Conservation (phyloP, 1,284 basidiomycete species). For the Cryptococcus jaspeensis region DNA sequence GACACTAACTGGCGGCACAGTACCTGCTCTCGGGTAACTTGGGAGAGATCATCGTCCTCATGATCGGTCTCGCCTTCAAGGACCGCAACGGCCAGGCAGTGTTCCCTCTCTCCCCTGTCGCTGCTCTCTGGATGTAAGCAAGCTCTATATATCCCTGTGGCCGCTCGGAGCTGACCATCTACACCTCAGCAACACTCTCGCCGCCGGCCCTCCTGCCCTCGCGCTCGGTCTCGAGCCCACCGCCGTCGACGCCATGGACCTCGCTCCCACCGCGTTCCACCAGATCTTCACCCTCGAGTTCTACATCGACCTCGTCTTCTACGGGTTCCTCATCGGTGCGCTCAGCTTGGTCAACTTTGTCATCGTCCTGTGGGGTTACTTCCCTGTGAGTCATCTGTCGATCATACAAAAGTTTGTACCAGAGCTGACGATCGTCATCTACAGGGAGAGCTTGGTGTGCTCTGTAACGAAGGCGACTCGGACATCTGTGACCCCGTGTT, state of each 20-base stretch:
- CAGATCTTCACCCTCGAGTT: conserved; percentile 58
- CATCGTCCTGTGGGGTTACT: conserved; percentile 59
- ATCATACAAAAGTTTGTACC: not conserved
- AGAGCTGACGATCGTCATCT: conserved; percentile 2
- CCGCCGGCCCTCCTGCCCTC: conserved; percentile 60
- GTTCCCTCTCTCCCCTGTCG: conserved; percentile 67
- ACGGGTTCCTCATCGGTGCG: conserved; percentile 64
- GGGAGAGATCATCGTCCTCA: conserved; percentile 61
- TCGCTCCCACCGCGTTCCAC: conserved; percentile 57
- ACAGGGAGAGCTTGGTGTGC: conserved; percentile 55
- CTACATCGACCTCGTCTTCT: conserved; percentile 62
- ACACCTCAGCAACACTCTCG: conserved; percentile 48
- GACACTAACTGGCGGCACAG: not conserved
- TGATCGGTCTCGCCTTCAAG: conserved; percentile 67
- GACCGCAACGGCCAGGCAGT: conserved; percentile 60
- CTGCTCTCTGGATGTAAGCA: conserved; percentile 60
- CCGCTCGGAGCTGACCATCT: not conserved
- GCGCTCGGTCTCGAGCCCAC: conserved; percentile 63
- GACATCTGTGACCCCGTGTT: conserved; percentile 52
- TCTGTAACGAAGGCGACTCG: conserved; percentile 56
- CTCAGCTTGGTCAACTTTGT: conserved; percentile 59
- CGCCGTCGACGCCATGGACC: conserved; percentile 60
- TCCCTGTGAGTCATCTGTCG: conserved; percentile 17
- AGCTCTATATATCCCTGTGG: not conserved
- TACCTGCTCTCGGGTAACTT: conserved; percentile 62